A percentile compares a stretch with the other conserved stretches of the same genome.
Evolutionary conservation across 1,284 basidiomycete genomes (phyloP).

Genomic region (Cystobasidium slooffiae): DNA sequence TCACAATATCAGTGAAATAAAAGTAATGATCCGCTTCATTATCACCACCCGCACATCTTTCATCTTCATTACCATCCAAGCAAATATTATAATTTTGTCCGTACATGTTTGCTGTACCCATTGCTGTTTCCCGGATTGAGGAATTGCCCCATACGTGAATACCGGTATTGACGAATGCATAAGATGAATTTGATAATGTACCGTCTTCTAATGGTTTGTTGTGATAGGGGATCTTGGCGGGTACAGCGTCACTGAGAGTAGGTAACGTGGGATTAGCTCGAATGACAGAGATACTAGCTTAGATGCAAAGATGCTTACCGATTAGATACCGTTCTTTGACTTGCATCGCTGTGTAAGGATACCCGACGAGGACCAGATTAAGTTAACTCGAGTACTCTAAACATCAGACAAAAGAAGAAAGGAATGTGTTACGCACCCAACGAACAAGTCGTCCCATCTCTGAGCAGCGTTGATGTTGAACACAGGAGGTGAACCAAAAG

Average conservation of each 20-base stretch:
- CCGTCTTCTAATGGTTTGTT: slow-evolving; percentile 12
- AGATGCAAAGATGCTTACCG: background rate
- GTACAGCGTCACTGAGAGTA: slow-evolving; percentile 18
- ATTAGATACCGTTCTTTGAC: slow-evolving; percentile 41
- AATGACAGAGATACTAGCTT: background rate
- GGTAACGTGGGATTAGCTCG: background rate
- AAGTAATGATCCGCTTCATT: slow-evolving; percentile 43
- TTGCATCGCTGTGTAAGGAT: slow-evolving; percentile 38
- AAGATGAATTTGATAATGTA: slow-evolving; percentile 13
- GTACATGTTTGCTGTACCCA: slow-evolving; percentile 40
- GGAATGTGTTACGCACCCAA: background rate
- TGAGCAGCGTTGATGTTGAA: slow-evolving; percentile 41
- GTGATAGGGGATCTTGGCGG: slow-evolving; percentile 33
- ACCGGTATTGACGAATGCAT: slow-evolving; percentile 43
- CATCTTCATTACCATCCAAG: slow-evolving; percentile 19
- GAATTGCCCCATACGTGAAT: slow-evolving; percentile 35
- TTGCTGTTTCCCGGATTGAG: slow-evolving; percentile 17
- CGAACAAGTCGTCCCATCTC: slow-evolving; percentile 40
- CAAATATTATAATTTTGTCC: slow-evolving; percentile 42
- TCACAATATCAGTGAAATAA: slow-evolving; percentile 31
- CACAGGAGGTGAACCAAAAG: slow-evolving; percentile 43
- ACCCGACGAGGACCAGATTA: too few relatives aligned
- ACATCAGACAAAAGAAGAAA: background rate
- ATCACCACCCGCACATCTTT: slow-evolving; percentile 40
- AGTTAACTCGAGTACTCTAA: background rate